Percentiles rank a stretch among this genome's conserved stretches.
These are phyloP conservation scores for Paratinospora sagittata DNA, from an alignment of 164 flowering plant genomes.

Conservation along the genomic window DNA sequence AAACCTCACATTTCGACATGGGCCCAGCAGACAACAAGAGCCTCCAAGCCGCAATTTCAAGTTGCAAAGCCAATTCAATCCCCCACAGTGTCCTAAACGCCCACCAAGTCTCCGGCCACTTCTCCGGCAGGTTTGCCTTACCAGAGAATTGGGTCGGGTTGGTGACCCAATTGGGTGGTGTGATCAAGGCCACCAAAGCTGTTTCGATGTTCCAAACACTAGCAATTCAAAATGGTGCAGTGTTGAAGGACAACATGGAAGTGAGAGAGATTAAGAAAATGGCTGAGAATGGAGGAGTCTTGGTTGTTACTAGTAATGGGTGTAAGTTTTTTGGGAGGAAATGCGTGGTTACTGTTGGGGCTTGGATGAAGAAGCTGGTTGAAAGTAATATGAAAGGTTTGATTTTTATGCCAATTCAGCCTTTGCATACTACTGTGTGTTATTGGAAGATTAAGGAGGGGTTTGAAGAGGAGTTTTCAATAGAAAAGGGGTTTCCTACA, in stretches of 20 bases:
- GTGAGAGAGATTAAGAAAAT: conserved; percentile 37
- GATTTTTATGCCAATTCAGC: conserved; percentile 50
- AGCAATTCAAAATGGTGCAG: conserved; percentile 51
- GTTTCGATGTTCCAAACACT: conserved; percentile 90
- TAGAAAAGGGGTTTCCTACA: conserved; percentile 58
- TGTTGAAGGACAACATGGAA: conserved; percentile 49
- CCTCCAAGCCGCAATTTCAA: conserved; percentile 40
- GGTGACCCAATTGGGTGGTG: conserved; percentile 53
- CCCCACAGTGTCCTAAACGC: conserved; percentile 34
- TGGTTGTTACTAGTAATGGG: conserved; percentile 31
- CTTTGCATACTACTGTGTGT: conserved; percentile 61
- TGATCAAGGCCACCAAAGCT: conserved; percentile 81
- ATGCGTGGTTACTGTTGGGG: conserved; percentile 76
- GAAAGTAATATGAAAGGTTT: conserved; percentile 32
- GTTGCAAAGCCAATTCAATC: conserved; percentile 32
- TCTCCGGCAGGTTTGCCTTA: conserved; percentile 38
- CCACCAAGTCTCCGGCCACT: conserved; percentile 29
- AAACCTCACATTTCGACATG: conserved; percentile 62
- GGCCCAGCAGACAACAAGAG: conserved; percentile 41
- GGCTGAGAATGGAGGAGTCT: conserved; percentile 29
- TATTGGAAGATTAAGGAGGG: conserved; percentile 83
- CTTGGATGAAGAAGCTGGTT: conserved; percentile 66
- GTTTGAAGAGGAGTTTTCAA: conserved; percentile 29
- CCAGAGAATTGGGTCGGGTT: conserved; percentile 80
- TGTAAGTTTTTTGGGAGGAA: conserved; percentile 47